phyloP scores from a whole-genome alignment of 2,329 filamentous ascomycete species.

The Furcasterigmium sp. region DNA sequence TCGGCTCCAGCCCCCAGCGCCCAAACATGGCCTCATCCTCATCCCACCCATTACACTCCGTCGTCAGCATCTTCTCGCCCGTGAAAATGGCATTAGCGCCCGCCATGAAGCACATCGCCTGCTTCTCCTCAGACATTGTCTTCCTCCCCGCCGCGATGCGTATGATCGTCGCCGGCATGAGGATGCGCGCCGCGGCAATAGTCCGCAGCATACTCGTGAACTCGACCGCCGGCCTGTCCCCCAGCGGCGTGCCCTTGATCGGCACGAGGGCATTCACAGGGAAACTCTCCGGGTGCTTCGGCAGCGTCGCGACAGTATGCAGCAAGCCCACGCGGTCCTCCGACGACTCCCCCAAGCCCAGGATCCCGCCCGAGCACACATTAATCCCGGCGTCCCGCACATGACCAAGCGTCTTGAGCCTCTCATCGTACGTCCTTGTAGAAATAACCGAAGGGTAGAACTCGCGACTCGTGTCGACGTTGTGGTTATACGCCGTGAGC shows the following conservation, averaged over 20 bases:
- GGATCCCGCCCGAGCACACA: conserved; percentile 84
- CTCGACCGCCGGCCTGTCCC: conserved; percentile 64
- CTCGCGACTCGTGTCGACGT: conserved; percentile 84
- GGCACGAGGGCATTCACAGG: conserved; percentile 88
- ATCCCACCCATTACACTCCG: conserved; percentile 86
- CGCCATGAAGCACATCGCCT: conserved; percentile 83
- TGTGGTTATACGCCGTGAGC: conserved; percentile 90
- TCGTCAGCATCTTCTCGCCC: conserved; percentile 93
- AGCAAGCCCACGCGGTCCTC: conserved; percentile 78
- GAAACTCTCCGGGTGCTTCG: conserved; percentile 81
- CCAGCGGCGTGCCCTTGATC: conserved; percentile 83
- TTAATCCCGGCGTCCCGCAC: conserved; percentile 84
- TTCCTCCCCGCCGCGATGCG: conserved; percentile 80
- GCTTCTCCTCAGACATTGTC: conserved; percentile 82
- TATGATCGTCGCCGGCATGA: conserved; percentile 83
- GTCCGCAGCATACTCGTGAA: conserved; percentile 78
- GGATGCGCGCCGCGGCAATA: conserved; percentile 74
- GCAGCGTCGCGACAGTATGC: conserved; percentile 75
- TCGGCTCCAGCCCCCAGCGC: conserved; percentile 75
- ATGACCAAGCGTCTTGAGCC: conserved; percentile 70
- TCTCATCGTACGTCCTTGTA: conserved; percentile 82
- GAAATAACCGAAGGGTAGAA: conserved; percentile 85
- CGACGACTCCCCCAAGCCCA: conserved; percentile 75
- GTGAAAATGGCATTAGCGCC: conserved; percentile 95
- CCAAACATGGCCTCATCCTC: conserved; percentile 82